Conservation (phyloP, 805 yeast species). For the Brettanomyces bruxellensis region DNA sequence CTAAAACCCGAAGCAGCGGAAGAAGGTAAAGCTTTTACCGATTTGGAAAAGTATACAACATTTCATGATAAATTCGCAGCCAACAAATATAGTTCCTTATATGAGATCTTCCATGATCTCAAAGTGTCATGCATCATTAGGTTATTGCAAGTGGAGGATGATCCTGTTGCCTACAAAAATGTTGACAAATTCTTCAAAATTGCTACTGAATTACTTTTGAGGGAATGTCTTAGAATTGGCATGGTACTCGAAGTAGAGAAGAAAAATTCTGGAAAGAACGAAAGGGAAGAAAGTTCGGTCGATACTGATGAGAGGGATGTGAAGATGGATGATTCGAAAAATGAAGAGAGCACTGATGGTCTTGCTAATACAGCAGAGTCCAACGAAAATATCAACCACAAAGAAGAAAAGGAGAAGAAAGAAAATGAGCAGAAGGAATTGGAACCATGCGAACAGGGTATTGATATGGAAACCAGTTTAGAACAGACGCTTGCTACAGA, state of each 20-base stretch:
- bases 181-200: slow-evolving; percentile 58
- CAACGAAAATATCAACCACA: not conserved
- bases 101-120: slow-evolving; percentile 58
- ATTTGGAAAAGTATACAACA: slow-evolving; percentile 22
- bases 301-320: slow-evolving; percentile 6
- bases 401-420: not conserved
- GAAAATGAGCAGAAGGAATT: slow-evolving; percentile 1
- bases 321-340: slow-evolving; percentile 16
- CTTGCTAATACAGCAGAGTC: not conserved
- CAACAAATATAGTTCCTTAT: slow-evolving; percentile 37
- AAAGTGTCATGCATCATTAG: slow-evolving; percentile 44
- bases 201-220: slow-evolving; percentile 50
- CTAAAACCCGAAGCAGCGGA: slow-evolving; percentile 15
- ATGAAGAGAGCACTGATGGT: slow-evolving; percentile 12
- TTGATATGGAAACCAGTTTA: slow-evolving; percentile 14
- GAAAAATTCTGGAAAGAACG: slow-evolving; percentile 4
- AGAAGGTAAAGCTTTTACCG: not conserved
- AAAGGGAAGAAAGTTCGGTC: slow-evolving; percentile 3
- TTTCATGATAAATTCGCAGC: slow-evolving; percentile 32
- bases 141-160: slow-evolving; percentile 39
- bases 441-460: slow-evolving; percentile 3
- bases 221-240: slow-evolving; percentile 34
- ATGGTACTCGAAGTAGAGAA: not conserved
- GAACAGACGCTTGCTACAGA: slow-evolving; percentile 43
- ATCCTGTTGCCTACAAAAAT: slow-evolving; percentile 37